phyloP scores from a whole-genome alignment of 78 protist species.

The Tieghemostelium lacteum region DNA sequence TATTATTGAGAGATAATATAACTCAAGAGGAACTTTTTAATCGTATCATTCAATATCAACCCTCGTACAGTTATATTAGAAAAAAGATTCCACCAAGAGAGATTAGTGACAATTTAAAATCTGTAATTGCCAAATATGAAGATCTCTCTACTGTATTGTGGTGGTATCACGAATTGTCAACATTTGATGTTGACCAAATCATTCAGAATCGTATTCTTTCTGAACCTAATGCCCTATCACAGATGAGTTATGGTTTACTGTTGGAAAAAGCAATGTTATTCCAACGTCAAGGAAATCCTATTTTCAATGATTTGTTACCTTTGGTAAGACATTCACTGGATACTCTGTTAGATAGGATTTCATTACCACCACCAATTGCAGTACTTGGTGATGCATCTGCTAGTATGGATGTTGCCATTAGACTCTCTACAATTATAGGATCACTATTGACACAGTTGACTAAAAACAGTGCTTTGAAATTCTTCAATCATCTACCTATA shows the following conservation, averaged over 20 bases:
- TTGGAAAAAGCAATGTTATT: slow-evolving; percentile 61
- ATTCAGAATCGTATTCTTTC: not conserved
- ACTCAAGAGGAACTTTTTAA: too few relatives aligned
- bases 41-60: too few relatives aligned
- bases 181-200: slow-evolving; percentile 35
- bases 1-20: too few relatives aligned
- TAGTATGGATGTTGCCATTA: slow-evolving; percentile 70
- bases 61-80: slow-evolving; percentile 46
- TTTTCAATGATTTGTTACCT: slow-evolving; percentile 44
- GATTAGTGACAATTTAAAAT: slow-evolving; percentile 17
- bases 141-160: slow-evolving; percentile 31
- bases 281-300: slow-evolving; percentile 47
- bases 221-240: not conserved
- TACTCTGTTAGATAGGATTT: not conserved
- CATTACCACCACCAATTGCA: slow-evolving; percentile 68
- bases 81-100: slow-evolving; percentile 5
- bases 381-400: slow-evolving; percentile 74
- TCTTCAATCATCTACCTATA: slow-evolving; percentile 61
- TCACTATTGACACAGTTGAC: slow-evolving; percentile 48
- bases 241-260: slow-evolving; percentile 32
- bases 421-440: slow-evolving; percentile 50
- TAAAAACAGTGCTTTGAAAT: slow-evolving; percentile 19
- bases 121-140: slow-evolving; percentile 42
- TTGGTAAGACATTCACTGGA: not conserved
- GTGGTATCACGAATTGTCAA: slow-evolving; percentile 61